phyloP scores from a whole-genome alignment of 148 eudicot species.

The Cornus suecica region DNA sequence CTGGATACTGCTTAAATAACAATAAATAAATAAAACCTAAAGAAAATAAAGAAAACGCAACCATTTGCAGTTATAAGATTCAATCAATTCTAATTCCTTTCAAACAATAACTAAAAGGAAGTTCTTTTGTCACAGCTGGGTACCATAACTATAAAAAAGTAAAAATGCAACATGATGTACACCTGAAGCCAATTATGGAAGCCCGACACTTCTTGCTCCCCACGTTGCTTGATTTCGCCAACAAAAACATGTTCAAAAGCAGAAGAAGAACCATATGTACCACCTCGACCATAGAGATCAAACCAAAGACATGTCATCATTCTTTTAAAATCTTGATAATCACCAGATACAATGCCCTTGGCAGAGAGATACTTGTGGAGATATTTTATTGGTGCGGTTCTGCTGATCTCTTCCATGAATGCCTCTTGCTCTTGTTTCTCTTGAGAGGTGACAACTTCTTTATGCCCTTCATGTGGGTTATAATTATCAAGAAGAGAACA shows the following conservation, averaged over 20 bases:
- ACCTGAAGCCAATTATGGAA: constrained; percentile 99
- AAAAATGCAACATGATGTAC: background rate
- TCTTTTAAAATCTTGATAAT: constrained; percentile 62
- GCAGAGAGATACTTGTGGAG: constrained; percentile 68
- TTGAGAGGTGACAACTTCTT: constrained; percentile 71
- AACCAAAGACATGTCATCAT: constrained; percentile 80
- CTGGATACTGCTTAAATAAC: background rate
- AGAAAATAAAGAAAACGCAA: background rate
- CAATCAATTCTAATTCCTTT: background rate
- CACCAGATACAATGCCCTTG: constrained; percentile 43
- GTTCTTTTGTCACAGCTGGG: background rate
- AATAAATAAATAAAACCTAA: background rate
- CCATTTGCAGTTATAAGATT: background rate
- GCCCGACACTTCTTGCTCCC: constrained; percentile 79
- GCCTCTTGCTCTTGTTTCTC: constrained; percentile 86
- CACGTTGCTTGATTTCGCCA: constrained; percentile 87
- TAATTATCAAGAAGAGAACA: constrained; percentile 87
- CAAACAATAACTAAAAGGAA: background rate
- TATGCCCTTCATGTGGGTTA: constrained; percentile 79
- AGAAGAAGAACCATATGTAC: constrained; percentile 68
- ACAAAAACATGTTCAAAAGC: constrained; percentile 99
- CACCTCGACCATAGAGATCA: constrained; percentile 86
- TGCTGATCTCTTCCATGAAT: constrained; percentile 91
- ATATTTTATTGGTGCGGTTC: constrained; percentile 93
- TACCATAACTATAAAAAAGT: background rate